These are phyloP conservation scores for Rheum nobile DNA, from an alignment of 148 eudicot species.

Conservation along the genomic window DNA sequence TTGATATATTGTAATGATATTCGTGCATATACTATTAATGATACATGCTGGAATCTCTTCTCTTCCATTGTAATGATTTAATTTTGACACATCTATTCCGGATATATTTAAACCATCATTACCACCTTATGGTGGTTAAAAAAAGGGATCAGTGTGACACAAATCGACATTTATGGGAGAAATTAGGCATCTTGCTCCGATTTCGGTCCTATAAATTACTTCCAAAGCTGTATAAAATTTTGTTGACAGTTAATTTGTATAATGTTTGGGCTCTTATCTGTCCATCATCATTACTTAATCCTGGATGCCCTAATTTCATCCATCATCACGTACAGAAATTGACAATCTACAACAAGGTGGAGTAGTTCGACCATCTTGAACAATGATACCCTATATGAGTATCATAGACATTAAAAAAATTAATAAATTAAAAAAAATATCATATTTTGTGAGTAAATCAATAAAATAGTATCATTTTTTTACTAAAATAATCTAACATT, in stretches of 20 bases:
- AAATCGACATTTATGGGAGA: background rate
- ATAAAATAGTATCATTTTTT: too few relatives aligned
- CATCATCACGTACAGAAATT: background rate
- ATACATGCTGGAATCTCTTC: too few relatives aligned
- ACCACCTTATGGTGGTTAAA: background rate
- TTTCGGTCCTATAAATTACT: background rate
- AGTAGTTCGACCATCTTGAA: too few relatives aligned
- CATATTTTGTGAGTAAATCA: too few relatives aligned
- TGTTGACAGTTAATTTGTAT: background rate
- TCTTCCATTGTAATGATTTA: too few relatives aligned
- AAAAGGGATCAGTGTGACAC: background rate
- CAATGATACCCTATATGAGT: too few relatives aligned
- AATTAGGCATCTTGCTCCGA: background rate
- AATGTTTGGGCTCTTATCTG: background rate
- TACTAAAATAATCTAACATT: too few relatives aligned
- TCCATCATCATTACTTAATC: background rate
- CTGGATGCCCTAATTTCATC: constrained; percentile 2
- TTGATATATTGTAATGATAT: too few relatives aligned
- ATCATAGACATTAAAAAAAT: too few relatives aligned
- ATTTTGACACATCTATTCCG: background rate
- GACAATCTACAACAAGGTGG: constrained; percentile 1
- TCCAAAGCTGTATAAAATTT: background rate
- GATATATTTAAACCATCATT: background rate
- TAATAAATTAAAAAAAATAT: too few relatives aligned
- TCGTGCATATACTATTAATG: too few relatives aligned